phyloP scores from a whole-genome alignment of 257 asterid species.

The Penstemon eatonii region DNA sequence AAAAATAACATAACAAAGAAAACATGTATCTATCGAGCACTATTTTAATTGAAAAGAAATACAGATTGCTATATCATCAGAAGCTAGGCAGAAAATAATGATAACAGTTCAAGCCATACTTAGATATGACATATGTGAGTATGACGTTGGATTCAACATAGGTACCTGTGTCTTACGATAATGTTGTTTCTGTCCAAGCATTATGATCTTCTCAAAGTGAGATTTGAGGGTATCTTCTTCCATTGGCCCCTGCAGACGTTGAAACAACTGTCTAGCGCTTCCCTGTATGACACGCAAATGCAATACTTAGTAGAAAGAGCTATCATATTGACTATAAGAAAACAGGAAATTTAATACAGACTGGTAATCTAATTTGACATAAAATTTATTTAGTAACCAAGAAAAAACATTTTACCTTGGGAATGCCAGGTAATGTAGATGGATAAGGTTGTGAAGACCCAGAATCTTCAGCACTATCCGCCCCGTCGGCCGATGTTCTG shows the following conservation, averaged over 20 bases:
- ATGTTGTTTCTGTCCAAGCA: slow-evolving; percentile 63
- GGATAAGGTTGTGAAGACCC: slow-evolving; percentile 95
- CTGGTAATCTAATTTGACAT: background rate
- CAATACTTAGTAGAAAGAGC: slow-evolving; percentile 21
- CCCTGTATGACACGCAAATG: slow-evolving; percentile 64
- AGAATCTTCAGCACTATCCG: slow-evolving; percentile 96
- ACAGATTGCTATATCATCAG: background rate
- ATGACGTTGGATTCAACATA: slow-evolving; percentile 20
- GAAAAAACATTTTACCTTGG: slow-evolving; percentile 57
- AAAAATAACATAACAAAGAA: slow-evolving; percentile 12
- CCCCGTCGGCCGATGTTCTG: slow-evolving; percentile 76
- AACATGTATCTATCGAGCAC: slow-evolving; percentile 2
- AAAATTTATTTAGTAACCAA: background rate
- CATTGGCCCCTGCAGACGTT: slow-evolving; percentile 91
- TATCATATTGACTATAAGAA: slow-evolving; percentile 20
- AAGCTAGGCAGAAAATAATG: background rate
- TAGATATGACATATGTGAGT: slow-evolving; percentile 11
- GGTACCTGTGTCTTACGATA: slow-evolving; percentile 69
- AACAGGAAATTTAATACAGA: slow-evolving; percentile 6
- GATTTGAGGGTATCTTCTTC: slow-evolving; percentile 91
- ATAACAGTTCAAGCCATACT: slow-evolving; percentile 7
- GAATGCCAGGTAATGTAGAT: slow-evolving; percentile 94
- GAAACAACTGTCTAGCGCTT: slow-evolving; percentile 93
- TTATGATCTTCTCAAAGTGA: slow-evolving; percentile 85
- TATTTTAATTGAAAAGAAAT: background rate